These are phyloP conservation scores for Trametes cingulata DNA, from an alignment of 768 basidiomycete genomes.

Conservation along the genomic window DNA sequence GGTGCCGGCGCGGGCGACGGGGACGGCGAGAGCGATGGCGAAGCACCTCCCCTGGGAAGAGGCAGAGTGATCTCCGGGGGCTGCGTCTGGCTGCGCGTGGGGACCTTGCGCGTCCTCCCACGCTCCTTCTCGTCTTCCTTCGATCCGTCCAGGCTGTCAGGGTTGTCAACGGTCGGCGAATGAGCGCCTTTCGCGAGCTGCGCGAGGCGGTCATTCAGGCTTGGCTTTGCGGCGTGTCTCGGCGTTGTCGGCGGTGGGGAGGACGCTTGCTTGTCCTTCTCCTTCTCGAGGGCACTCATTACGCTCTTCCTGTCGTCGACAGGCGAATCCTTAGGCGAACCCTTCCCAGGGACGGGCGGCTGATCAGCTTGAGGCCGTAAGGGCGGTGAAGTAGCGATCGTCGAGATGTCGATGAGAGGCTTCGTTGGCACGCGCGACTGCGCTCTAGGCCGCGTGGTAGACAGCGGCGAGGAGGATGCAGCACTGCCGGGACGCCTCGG, in stretches of 20 bases:
- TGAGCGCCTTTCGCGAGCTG: slow-evolving; percentile 26
- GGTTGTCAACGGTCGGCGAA: slow-evolving; percentile 11
- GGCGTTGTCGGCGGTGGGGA: slow-evolving; percentile 15
- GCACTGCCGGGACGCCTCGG: slow-evolving; percentile 72
- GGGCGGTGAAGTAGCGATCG: slow-evolving; percentile 21
- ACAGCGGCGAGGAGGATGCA: slow-evolving; percentile 36
- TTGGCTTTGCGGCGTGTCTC: slow-evolving; percentile 26
- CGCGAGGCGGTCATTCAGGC: slow-evolving; percentile 29
- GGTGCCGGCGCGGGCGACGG: slow-evolving; percentile 19
- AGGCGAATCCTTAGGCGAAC: slow-evolving; percentile 18
- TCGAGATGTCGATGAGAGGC: slow-evolving; percentile 43
- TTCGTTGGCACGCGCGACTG: slow-evolving; percentile 38
- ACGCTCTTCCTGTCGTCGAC: slow-evolving; percentile 12
- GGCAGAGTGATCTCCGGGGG: slow-evolving; percentile 17
- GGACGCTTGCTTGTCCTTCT: slow-evolving; percentile 10
- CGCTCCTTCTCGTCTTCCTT: slow-evolving; percentile 16
- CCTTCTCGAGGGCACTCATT: slow-evolving; percentile 11
- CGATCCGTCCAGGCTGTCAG: not conserved
- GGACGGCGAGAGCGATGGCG: slow-evolving; percentile 10
- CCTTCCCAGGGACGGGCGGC: slow-evolving; percentile 19
- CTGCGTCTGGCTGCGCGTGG: slow-evolving; percentile 30
- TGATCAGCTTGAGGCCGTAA: slow-evolving; percentile 11
- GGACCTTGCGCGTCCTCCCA: slow-evolving; percentile 21
- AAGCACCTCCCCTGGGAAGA: not conserved
- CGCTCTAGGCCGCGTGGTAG: slow-evolving; percentile 25